These are phyloP conservation scores for Solanum peruvianum DNA, from an alignment of 257 asterid genomes.

Conservation along the genomic window DNA sequence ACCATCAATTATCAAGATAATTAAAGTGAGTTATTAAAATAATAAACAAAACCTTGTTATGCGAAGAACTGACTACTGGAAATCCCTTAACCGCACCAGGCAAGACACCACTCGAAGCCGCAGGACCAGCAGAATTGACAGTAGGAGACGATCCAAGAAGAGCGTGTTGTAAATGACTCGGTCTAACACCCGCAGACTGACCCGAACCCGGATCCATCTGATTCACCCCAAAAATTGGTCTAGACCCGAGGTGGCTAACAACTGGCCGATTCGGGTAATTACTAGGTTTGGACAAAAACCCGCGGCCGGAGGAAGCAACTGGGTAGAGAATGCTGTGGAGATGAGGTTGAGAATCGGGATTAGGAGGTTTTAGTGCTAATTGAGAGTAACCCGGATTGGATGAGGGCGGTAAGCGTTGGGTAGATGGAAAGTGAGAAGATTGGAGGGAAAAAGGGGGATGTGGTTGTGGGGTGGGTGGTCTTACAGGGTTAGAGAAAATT, in stretches of 20 bases:
- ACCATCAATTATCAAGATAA: not conserved
- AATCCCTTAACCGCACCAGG: conserved; percentile 18
- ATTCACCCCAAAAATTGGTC: conserved; percentile 40
- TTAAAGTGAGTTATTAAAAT: not conserved
- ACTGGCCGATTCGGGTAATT: conserved; percentile 17
- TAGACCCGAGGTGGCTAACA: conserved; percentile 10
- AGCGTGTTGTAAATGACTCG: conserved; percentile 33
- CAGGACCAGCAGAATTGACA: conserved; percentile 18
- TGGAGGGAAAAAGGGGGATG: conserved; percentile 19
- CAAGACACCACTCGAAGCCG: not conserved
- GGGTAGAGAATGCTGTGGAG: conserved; percentile 46
- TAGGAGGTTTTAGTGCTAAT: conserved; percentile 20
- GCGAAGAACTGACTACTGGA: conserved; percentile 31
- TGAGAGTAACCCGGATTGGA: conserved; percentile 54
- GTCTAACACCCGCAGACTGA: conserved; percentile 24
- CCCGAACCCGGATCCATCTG: conserved; percentile 41
- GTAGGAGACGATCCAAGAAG: conserved; percentile 25
- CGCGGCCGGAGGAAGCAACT: conserved; percentile 55
- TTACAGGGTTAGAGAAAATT: not conserved
- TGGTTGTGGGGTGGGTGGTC: conserved; percentile 22
- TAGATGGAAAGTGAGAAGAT: conserved; percentile 21
- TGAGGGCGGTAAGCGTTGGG: conserved; percentile 31
- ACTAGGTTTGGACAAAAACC: conserved; percentile 31
- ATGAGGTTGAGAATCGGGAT: conserved; percentile 11
- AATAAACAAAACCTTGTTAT: conserved; percentile 27